Evolutionary conservation across 2,329 filamentous ascomycete genomes (phyloP), one percentile per base, ranked within the genome.

Genomic region (Colletotrichum sidae): DNA sequence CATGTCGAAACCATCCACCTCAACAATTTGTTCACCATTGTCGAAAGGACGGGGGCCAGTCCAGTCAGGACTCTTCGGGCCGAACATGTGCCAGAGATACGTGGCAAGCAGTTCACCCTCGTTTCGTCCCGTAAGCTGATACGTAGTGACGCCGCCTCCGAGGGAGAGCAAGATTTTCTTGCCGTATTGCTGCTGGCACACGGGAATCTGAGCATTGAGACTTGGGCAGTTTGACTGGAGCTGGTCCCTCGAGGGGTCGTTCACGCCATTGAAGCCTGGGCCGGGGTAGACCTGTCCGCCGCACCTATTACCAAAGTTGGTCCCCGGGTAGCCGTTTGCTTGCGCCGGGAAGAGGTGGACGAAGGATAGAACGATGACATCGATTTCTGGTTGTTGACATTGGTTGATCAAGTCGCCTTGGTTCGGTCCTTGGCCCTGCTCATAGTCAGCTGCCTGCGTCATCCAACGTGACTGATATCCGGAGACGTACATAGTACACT

Each of bases 311-410:
- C 78, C 80, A 61, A 79, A 80, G 68, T 81, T 79, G 44, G 77
- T 73, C 2, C 75, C 78, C 1, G 78, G 77, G 41, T 75, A 74
- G 17, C 80, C 80, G 57, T 82, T 78, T n/a, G 75, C 78, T 63
- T 81, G 76, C 6, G 74, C 71, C 10, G 79, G 78, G 67, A 82
- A 82, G 5, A 77, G 69, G 57, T 79, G 70, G 17, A 82, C 76
- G 66, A 82, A 82, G 3, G 76, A 80, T 5, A 82, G 71, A 12
- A 80, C 73, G 65, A 83, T 81, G 12, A 81, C 74, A 60, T 82
- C 80, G 53, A 82, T 75, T 33, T 70, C 72, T 1, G 77, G 68
- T 49, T 79, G 72, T 35, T 78, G 71, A 68, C 79, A 82, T 67
- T 79, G 80, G 4, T 72, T 69, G n/a, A 70, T 67, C 33, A 82